Percentiles rank a stretch among this genome's conserved stretches.
phyloP scores from a whole-genome alignment of 371 early-diverging fungal species.

The Actinomortierella ambigua region DNA sequence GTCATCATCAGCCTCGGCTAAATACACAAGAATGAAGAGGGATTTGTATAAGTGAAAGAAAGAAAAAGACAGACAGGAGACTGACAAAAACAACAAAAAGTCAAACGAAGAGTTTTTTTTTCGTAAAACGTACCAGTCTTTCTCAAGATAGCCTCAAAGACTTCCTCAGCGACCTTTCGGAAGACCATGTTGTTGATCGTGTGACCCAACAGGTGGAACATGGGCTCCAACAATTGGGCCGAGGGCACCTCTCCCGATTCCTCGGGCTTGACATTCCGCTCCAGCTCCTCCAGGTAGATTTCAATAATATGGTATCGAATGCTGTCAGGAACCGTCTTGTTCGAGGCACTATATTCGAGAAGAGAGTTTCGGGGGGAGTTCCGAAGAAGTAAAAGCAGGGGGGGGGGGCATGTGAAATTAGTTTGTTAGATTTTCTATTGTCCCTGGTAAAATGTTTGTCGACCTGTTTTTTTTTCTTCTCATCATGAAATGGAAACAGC shows the following conservation, averaged over 20 bases:
- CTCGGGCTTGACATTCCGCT: slow-evolving; percentile 58
- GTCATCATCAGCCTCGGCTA: slow-evolving; percentile 43
- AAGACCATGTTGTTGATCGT: slow-evolving; percentile 58
- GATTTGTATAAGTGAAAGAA: slow-evolving; percentile 28
- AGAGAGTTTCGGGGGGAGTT: no score
- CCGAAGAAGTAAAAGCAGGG: not conserved
- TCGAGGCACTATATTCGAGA: slow-evolving; percentile 55
- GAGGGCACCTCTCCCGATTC: slow-evolving; percentile 59
- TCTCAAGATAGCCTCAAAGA: slow-evolving; percentile 46
- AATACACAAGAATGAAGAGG: not conserved
- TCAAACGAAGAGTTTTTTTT: no score
- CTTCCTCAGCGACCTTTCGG: slow-evolving; percentile 52
- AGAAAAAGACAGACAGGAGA: slow-evolving; percentile 26
- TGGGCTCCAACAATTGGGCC: slow-evolving; percentile 67
- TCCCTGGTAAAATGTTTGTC: not conserved
- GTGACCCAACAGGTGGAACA: slow-evolving; percentile 61
- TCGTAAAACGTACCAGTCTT: slow-evolving; percentile 33
- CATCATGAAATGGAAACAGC: no score
- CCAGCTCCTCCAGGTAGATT: slow-evolving; percentile 82
- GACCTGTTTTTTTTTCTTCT: slow-evolving; percentile 2
- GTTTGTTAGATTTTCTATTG: not conserved
- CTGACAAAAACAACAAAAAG: no score
- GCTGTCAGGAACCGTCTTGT: slow-evolving; percentile 71
- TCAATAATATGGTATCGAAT: slow-evolving; percentile 83
- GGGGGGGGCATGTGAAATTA: not conserved